Conservation (phyloP, 2,329 filamentous ascomycete genomes). For the Hypoxylon sp. region DNA sequence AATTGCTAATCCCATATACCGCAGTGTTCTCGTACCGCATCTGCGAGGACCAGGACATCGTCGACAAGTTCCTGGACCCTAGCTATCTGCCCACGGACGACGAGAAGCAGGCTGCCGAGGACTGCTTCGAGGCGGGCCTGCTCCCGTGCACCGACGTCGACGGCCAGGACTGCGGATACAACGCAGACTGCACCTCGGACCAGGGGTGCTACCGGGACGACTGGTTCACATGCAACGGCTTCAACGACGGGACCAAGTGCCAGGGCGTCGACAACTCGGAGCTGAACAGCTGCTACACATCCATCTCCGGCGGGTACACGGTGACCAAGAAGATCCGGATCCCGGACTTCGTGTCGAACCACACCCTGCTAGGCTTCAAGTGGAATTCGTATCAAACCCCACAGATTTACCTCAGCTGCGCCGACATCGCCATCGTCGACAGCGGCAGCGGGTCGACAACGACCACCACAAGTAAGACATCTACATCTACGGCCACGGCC, state of each 20-base stretch:
- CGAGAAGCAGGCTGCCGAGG: slow-evolving; percentile 66
- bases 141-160: slow-evolving; percentile 62
- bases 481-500: too few species aligned
- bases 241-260: slow-evolving; percentile 54
- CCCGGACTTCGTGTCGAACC: slow-evolving; percentile 60
- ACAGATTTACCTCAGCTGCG: slow-evolving; percentile 65
- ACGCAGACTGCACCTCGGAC: slow-evolving; percentile 58
- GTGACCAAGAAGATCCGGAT: slow-evolving; percentile 65
- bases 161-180: slow-evolving; percentile 62
- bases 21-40: slow-evolving; percentile 64
- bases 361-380: slow-evolving; percentile 64
- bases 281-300: slow-evolving; percentile 61
- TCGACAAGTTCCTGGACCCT: slow-evolving; percentile 62
- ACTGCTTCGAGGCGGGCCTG: slow-evolving; percentile 62
- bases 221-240: slow-evolving; percentile 66
- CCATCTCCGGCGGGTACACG: slow-evolving; percentile 65
- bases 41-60: slow-evolving; percentile 63
- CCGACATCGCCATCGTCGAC: slow-evolving; percentile 45
- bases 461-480: slow-evolving; percentile 33
- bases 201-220: slow-evolving; percentile 62
- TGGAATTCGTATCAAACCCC: slow-evolving; percentile 68
- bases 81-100: slow-evolving; percentile 61
- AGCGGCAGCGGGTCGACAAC: slow-evolving; percentile 36
- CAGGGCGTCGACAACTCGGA: slow-evolving; percentile 60
- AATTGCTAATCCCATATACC: not conserved